Percentiles rank a stretch among this genome's conserved stretches.
Evolutionary conservation across 352 stramenopile genomes (phyloP).

Genomic region (Phytophthora constricta): DNA sequence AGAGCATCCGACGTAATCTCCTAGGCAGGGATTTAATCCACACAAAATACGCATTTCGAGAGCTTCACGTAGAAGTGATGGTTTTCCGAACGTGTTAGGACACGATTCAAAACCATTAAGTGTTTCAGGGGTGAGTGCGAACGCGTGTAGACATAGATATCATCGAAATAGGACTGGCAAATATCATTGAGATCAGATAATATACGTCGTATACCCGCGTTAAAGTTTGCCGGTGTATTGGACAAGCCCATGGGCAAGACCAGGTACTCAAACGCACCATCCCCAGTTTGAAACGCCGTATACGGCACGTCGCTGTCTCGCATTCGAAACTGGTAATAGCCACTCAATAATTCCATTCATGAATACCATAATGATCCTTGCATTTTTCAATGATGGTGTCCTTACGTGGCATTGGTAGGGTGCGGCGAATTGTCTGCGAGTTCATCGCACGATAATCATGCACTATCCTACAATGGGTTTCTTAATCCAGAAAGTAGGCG

Average conservation of each 20-base stretch:
- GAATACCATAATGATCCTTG: not conserved
- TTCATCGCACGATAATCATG: constrained; percentile 24
- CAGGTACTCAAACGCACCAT: constrained; percentile 30
- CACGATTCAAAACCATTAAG: constrained; percentile 10
- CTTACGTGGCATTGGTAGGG: constrained; percentile 23
- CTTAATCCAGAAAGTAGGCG: constrained; percentile 1
- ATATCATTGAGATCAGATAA: constrained; percentile 11
- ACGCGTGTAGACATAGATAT: constrained; percentile 25
- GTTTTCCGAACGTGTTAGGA: constrained; percentile 10
- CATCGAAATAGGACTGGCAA: constrained; percentile 22
- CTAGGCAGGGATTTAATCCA: constrained; percentile 31
- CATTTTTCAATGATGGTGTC: constrained; percentile 19
- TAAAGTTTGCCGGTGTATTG: constrained; percentile 22
- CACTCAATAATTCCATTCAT: constrained; percentile 29
- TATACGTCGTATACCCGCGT: constrained; percentile 7
- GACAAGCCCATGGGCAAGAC: constrained; percentile 31
- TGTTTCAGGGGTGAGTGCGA: constrained; percentile 7
- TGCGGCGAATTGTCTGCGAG: not conserved
- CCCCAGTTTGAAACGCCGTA: constrained; percentile 26
- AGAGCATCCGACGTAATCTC: constrained; percentile 26
- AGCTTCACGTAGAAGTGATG: constrained; percentile 30
- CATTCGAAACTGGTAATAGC: constrained; percentile 37
- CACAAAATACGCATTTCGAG: constrained; percentile 30
- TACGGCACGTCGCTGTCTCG: constrained; percentile 22
- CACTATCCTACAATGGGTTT: constrained; percentile 30